A percentile compares a stretch with the other conserved stretches of the same genome.
These are phyloP conservation scores for Geosmithia putterillii DNA, from an alignment of 2,329 filamentous ascomycete species.

Conservation along the genomic window DNA sequence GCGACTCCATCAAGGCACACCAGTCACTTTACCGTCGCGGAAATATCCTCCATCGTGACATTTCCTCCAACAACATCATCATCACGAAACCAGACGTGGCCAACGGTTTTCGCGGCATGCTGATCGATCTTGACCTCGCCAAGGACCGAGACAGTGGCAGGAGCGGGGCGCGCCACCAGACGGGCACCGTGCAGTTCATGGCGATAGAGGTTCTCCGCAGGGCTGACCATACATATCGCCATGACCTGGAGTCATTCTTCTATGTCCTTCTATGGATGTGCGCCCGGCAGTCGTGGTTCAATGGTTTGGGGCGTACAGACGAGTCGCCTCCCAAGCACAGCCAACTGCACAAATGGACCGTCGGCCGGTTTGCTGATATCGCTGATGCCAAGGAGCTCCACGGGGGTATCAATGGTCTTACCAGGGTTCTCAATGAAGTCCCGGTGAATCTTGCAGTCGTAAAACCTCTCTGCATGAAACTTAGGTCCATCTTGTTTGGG, in stretches of 20 bases:
- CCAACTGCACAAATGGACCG: too few relatives aligned
- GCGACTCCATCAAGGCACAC: conserved; percentile 22
- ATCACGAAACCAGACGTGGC: conserved; percentile 11
- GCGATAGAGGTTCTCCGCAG: conserved; percentile 18
- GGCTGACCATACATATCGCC: conserved; percentile 4
- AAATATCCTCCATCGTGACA: conserved; percentile 21
- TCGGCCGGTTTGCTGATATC: too few relatives aligned
- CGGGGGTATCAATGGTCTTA: too few relatives aligned
- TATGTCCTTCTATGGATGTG: conserved; percentile 4
- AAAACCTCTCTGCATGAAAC: too few relatives aligned
- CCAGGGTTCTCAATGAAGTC: too few relatives aligned
- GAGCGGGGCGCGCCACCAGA: conserved; percentile 11
- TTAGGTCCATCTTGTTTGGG: too few relatives aligned
- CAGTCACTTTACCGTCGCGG: conserved; percentile 16
- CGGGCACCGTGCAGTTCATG: conserved; percentile 20
- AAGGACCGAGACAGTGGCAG: conserved; percentile 11
- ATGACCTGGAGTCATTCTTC: conserved; percentile 8
- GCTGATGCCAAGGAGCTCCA: too few relatives aligned
- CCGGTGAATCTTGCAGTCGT: too few relatives aligned
- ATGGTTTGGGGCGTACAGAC: too few relatives aligned
- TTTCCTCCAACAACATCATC: conserved; percentile 24
- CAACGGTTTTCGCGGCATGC: conserved; percentile 11
- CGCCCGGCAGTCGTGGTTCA: conserved; percentile 5
- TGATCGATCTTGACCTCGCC: conserved; percentile 20
- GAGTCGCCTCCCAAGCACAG: too few relatives aligned